Conservation (phyloP, 306 rosid species). For the Mimosa pudica region DNA sequence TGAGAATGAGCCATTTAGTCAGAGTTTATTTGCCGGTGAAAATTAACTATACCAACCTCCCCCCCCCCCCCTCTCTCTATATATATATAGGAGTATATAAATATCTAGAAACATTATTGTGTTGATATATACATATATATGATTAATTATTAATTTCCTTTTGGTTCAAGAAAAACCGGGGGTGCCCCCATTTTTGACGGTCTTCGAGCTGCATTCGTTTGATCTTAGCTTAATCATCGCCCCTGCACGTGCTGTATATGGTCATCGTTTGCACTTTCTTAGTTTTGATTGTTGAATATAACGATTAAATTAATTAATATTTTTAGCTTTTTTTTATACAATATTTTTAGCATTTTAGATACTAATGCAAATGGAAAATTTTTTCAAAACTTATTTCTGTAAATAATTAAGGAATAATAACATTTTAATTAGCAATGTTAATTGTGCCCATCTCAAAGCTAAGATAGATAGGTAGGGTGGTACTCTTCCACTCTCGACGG, state of each 20-base stretch:
- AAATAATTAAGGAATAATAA: neutral
- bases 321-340: neutral
- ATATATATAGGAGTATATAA: neutral
- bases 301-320: neutral
- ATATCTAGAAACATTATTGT: neutral
- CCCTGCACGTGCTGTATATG: neutral
- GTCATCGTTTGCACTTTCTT: neutral
- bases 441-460: too few relatives aligned
- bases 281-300: neutral
- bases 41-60: neutral
- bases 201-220: neutral
- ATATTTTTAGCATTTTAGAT: neutral
- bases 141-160: neutral
- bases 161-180: neutral
- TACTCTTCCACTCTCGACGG: too few relatives aligned
- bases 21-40: neutral
- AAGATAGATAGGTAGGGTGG: too few relatives aligned
- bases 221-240: neutral
- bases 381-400: neutral
- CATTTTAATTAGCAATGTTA: neutral
- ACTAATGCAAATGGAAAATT: neutral
- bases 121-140: neutral
- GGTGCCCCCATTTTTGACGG: neutral
- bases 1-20: neutral
- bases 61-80: neutral